Evolutionary conservation across 768 basidiomycete species (phyloP).

Genomic region (Suillus alpinus): DNA sequence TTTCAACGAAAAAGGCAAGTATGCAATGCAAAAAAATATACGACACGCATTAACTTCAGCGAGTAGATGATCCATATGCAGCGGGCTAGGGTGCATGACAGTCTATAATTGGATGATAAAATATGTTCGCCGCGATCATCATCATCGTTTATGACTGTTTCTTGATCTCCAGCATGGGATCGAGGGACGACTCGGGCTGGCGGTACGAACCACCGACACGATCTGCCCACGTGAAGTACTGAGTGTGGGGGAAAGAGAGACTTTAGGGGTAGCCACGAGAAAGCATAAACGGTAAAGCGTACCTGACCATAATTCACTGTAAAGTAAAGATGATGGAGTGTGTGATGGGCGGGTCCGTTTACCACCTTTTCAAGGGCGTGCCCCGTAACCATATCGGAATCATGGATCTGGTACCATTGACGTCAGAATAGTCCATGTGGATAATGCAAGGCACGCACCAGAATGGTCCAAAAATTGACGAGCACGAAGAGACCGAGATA

Average conservation of each 20-base stretch:
- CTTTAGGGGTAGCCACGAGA: constrained; percentile 13
- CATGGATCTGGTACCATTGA: constrained; percentile 71
- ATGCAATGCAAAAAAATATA: constrained; percentile 1
- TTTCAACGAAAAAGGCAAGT: neutral
- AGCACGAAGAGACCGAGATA: constrained; percentile 87
- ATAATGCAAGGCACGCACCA: constrained; percentile 49
- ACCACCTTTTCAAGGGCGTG: constrained; percentile 84
- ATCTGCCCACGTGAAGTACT: constrained; percentile 99
- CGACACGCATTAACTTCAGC: constrained; percentile 17
- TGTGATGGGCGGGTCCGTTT: constrained; percentile 99
- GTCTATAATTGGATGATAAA: constrained; percentile 1
- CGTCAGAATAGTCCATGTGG: neutral
- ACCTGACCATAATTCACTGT: constrained; percentile 95
- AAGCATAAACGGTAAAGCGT: constrained; percentile 20
- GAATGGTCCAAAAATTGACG: constrained; percentile 93
- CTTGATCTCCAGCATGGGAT: constrained; percentile 71
- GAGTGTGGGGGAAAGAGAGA: constrained; percentile 7
- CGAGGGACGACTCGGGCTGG: constrained; percentile 77
- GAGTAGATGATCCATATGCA: constrained; percentile 13
- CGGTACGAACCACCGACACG: constrained; percentile 82
- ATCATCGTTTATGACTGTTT: constrained; percentile 14
- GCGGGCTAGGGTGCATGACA: neutral
- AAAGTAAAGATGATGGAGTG: constrained; percentile 95
- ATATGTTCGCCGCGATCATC: neutral
- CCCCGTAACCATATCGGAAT: constrained; percentile 97